These are phyloP conservation scores for Gossypium australe DNA, from an alignment of 345 rosid species.

Conservation along the genomic window DNA sequence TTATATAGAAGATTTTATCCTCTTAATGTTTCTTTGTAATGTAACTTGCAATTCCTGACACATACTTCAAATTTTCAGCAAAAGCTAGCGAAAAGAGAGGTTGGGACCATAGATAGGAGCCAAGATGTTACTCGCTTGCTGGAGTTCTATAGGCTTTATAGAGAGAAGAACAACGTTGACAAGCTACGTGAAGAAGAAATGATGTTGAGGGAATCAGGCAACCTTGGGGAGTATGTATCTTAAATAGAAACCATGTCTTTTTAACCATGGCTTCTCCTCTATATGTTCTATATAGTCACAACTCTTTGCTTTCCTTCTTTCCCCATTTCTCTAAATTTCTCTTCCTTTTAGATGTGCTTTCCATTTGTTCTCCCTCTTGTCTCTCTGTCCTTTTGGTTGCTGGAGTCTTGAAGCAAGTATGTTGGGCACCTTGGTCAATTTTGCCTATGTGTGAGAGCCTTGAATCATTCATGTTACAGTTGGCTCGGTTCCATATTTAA, in stretches of 20 bases:
- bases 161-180: slow-evolving; percentile 77
- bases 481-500: background rate
- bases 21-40: background rate
- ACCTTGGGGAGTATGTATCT: slow-evolving; percentile 73
- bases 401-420: background rate
- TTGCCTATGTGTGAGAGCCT: background rate
- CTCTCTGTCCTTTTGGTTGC: background rate
- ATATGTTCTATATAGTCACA: background rate
- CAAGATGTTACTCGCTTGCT: slow-evolving; percentile 71
- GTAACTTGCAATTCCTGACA: slow-evolving; percentile 7
- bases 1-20: background rate
- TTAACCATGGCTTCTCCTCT: background rate
- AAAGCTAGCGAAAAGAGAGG: slow-evolving; percentile 92
- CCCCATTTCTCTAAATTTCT: background rate
- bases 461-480: background rate
- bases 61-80: slow-evolving; percentile 53
- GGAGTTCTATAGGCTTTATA: slow-evolving; percentile 77
- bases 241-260: background rate
- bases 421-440: background rate
- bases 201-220: slow-evolving; percentile 72
- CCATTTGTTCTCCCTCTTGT: background rate
- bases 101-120: slow-evolving; percentile 81
- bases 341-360: background rate
- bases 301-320: background rate
- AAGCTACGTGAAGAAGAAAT: slow-evolving; percentile 72